Evolutionary conservation across 495 filamentous ascomycete species (phyloP), one percentile per base, ranked within the genome.

Genomic region (Penicillium ucsense): DNA sequence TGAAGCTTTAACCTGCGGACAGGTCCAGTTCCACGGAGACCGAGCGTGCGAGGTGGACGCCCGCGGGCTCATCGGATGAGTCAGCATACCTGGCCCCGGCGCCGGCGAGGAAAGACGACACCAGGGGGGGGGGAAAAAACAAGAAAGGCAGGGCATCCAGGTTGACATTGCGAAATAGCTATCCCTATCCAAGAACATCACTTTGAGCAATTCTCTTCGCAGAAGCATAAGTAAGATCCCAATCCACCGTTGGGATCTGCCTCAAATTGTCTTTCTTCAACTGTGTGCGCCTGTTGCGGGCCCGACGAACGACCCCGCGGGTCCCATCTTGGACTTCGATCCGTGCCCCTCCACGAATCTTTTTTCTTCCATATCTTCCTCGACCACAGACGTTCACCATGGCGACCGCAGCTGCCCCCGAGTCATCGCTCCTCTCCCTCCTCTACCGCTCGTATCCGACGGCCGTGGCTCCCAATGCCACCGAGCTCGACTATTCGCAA

Each of bases 371-470:
- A 59, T 57, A 54, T 50, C 50, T 52, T 61, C 55, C 2, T 20
- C 20, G 20, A 20, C 20, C 52, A 61, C 57, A 53, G 52, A 47
- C 57, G 56, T 59, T 54, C 60, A 61, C 54, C 57, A 61, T 81
- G 77, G 76, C 75, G 48, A 74, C 68, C 52, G 71, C 74, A 41
- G 67, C 67, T 49, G 59, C 68, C 55, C 68, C 71, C 52, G 64
- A 77, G 52, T 66, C 70, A 54, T 77, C 71, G 43, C 65, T 81
- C 47, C 64, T 73, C 46, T 66, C 69, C 37, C 73, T 78, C 50
- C 71, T 81, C 47, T 76, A 76, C 60, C 66, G 66, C 32, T 76
- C 73, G 44, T 79, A 77, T 57, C 73, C 75, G 32, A 54, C 64
- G 48, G 64, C 65, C 40, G 60, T 78, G 50, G 74, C 73, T 40